Conservation (phyloP, 768 basidiomycete species). For the Podaxis sp. region DNA sequence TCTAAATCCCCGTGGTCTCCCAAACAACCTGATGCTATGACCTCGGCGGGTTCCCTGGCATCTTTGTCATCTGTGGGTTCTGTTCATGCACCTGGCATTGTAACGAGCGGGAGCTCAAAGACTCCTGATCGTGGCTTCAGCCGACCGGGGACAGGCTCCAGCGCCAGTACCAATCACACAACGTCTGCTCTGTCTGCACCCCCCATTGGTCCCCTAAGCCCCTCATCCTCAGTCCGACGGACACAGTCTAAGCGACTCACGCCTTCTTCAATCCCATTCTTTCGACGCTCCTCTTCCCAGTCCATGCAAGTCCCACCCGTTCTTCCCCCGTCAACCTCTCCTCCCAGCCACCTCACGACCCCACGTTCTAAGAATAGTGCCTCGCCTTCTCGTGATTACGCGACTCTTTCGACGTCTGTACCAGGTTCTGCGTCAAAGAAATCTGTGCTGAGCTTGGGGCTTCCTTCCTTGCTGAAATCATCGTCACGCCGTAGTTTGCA, state of each 20-base stretch:
- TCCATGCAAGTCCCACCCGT: constrained; percentile 71
- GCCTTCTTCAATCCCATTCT: constrained; percentile 92
- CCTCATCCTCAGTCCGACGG: constrained; percentile 66
- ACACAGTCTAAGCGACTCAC: constrained; percentile 80
- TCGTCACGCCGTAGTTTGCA: constrained; percentile 81
- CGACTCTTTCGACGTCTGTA: constrained; percentile 51
- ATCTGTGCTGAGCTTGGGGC: constrained; percentile 75
- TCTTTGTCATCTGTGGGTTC: constrained; percentile 78
- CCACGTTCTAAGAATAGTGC: constrained; percentile 40
- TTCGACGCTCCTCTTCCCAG: constrained; percentile 88
- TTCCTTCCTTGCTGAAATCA: constrained; percentile 85
- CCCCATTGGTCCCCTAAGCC: constrained; percentile 66
- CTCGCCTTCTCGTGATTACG: constrained; percentile 56
- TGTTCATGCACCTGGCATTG: constrained; percentile 47
- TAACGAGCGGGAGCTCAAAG: constrained; percentile 44
- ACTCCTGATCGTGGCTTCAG: constrained; percentile 66
- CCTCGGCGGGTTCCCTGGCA: constrained; percentile 71
- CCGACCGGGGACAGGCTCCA: constrained; percentile 75
- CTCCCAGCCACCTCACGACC: constrained; percentile 46
- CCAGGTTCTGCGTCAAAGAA: constrained; percentile 72
- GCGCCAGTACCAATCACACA: constrained; percentile 66
- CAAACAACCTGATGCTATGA: constrained; percentile 73
- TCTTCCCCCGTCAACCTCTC: constrained; percentile 49
- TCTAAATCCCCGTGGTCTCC: constrained; percentile 63
- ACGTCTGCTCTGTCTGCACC: constrained; percentile 54